Base-by-base conservation (phyloP, 2,329 filamentous ascomycete species). In the Fusarium secorum region DNA sequence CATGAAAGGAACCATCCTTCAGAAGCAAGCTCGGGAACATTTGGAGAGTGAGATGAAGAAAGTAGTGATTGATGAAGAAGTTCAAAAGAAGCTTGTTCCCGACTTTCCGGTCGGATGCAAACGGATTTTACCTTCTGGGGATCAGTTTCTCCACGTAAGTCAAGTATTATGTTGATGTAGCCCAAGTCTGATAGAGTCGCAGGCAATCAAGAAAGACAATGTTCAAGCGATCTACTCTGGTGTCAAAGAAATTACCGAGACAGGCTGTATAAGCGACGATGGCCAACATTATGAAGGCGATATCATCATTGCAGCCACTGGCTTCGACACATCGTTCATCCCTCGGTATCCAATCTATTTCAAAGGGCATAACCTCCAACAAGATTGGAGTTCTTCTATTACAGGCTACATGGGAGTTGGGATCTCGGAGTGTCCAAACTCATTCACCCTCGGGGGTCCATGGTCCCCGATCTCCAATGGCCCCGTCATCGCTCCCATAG, bases 381-480 rank as follows among this genome's bases (percentile, higher is more conserved):
- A 66, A 15, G 64, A 66, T 20, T 66, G 60, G 64, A 42, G 26
- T 8, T 28, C 36, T 0, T 66, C 53, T 22, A 60, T 66, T 1
- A 66, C 64, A 1, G 64, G 61, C 7, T 66, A 66, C n/a, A 66
- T 66, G 64, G 64, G 64, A 6, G 64, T 66, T 3, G 64, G 64
- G 1, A 66, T 66, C 17, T 66, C 61, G 1, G 48, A 60, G 20
- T 66, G 61, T 28, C 61, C 61, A 15, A 66, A 66, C 20, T 66
- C 64, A 10, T 66, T 66, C 30, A 66, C 64, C 1, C 61, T 66
- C 1, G 64, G 61, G 3, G 64, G 64, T 1, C 64, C 64, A 11
- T 66, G 64, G 64, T 60, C 64, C 0, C 61, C 64, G 4, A 66
- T 66, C 9, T 66, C 64, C 7, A 66, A 66, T 20, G 64, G 61